Evolutionary conservation across 192 early-diverging fungal genomes (phyloP).

Genomic region (Paraglomus occultum): DNA sequence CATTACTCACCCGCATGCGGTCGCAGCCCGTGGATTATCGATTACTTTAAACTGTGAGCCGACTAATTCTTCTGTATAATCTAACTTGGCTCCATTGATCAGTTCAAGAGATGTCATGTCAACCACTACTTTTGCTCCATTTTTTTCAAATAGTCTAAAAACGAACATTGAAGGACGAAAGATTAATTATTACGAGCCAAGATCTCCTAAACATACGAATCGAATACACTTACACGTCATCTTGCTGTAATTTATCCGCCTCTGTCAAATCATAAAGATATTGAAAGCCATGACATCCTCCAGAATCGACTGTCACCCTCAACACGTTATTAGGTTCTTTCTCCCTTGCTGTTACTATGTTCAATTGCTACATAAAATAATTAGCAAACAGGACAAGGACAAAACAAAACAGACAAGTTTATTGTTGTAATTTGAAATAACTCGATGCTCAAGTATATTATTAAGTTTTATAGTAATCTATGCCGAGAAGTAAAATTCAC

Average conservation of each 20-base stretch:
- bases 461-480: neutral
- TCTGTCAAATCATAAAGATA: constrained; percentile 77
- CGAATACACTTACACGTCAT: constrained; percentile 59
- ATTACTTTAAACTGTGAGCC: constrained; percentile 75
- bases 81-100: constrained; percentile 71
- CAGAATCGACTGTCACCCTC: constrained; percentile 77
- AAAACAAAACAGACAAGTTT: neutral
- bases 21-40: constrained; percentile 71
- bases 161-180: neutral
- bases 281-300: constrained; percentile 86
- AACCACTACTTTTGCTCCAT: constrained; percentile 69
- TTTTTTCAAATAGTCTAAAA: constrained; percentile 61
- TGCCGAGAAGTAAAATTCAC: neutral
- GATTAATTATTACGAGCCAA: too few relatives aligned
- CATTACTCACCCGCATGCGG: constrained; percentile 66
- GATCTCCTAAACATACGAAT: neutral
- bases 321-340: constrained; percentile 50
- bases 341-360: constrained; percentile 46
- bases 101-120: constrained; percentile 72
- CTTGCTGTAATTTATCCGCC: constrained; percentile 47
- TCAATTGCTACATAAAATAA: constrained; percentile 47
- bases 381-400: neutral
- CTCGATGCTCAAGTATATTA: neutral
- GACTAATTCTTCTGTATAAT: constrained; percentile 78
- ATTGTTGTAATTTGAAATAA: neutral